Percentiles rank a stretch among this genome's conserved stretches.
Conservation (phyloP, 2,329 filamentous ascomycete genomes). For the Cladophialophora chaetospira region DNA sequence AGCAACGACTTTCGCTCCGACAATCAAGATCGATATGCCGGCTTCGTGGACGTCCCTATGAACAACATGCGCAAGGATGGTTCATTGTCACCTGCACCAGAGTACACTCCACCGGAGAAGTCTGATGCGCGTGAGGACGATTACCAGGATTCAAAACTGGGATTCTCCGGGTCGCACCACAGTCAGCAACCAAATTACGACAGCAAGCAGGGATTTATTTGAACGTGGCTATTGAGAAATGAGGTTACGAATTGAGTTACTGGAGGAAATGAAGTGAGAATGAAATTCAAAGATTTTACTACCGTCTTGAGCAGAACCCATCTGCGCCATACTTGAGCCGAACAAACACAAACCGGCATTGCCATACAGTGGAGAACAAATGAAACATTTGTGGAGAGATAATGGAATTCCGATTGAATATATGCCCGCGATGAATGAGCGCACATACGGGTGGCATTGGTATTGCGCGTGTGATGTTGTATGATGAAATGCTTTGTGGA, state of each 20-base stretch:
- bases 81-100: conserved; percentile 31
- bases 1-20: conserved; percentile 27
- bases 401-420: conserved; percentile 25
- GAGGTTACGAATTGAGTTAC: conserved; percentile 7
- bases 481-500: conserved; percentile 30
- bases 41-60: conserved; percentile 44
- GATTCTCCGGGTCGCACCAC: conserved; percentile 43
- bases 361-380: conserved; percentile 20
- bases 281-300: background rate
- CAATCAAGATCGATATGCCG: conserved; percentile 34
- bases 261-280: background rate
- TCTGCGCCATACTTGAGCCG: background rate
- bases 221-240: conserved; percentile 13
- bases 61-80: conserved; percentile 34
- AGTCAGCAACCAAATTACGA: conserved; percentile 31
- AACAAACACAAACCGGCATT: conserved; percentile 3
- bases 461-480: conserved; percentile 29
- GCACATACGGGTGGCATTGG: conserved; percentile 24
- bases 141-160: conserved; percentile 46
- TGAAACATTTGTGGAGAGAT: conserved; percentile 26
- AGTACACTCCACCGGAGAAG: conserved; percentile 33
- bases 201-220: conserved; percentile 23
- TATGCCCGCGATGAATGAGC: conserved; percentile 12
- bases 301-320: conserved; percentile 1
- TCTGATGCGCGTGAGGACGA: conserved; percentile 29